These are phyloP conservation scores for Lachancea fermentati DNA, from an alignment of 805 yeast species.

Conservation along the genomic window DNA sequence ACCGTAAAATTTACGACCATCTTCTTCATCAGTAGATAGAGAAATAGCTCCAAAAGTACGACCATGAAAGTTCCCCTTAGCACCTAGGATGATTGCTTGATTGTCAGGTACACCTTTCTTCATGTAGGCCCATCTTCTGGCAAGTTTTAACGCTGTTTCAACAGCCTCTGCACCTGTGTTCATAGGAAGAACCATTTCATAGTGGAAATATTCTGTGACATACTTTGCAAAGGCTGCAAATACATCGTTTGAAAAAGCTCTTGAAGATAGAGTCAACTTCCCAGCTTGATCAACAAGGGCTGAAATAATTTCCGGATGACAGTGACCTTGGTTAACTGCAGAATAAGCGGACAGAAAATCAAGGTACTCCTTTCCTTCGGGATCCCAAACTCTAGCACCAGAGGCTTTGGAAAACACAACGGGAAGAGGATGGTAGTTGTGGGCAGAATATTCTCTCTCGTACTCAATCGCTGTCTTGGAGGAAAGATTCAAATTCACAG, in stretches of 20 bases:
- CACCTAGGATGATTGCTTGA: slow-evolving; percentile 84
- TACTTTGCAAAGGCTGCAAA: slow-evolving; percentile 85
- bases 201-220: slow-evolving; percentile 80
- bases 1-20: slow-evolving; percentile 82
- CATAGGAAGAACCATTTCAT: slow-evolving; percentile 94
- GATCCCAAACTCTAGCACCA: slow-evolving; percentile 97
- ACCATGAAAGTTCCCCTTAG: slow-evolving; percentile 91
- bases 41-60: slow-evolving; percentile 93
- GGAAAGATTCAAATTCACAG: slow-evolving; percentile 43
- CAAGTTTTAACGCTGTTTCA: slow-evolving; percentile 88
- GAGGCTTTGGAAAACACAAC: slow-evolving; percentile 82
- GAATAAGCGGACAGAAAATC: slow-evolving; percentile 94
- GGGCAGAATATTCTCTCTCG: slow-evolving; percentile 85
- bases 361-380: slow-evolving; percentile 89
- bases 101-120: slow-evolving; percentile 75
- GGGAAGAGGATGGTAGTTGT: slow-evolving; percentile 94
- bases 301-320: slow-evolving; percentile 85
- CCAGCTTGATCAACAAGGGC: slow-evolving; percentile 87
- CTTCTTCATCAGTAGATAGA: slow-evolving; percentile 87
- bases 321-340: slow-evolving; percentile 97
- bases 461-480: slow-evolving; percentile 58
- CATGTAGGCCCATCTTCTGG: slow-evolving; percentile 95
- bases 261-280: slow-evolving; percentile 77
- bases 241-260: slow-evolving; percentile 88
- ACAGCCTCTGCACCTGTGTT: slow-evolving; percentile 99